Conservation (phyloP, 2,329 filamentous ascomycete genomes). For the Diaporthe sp. region DNA sequence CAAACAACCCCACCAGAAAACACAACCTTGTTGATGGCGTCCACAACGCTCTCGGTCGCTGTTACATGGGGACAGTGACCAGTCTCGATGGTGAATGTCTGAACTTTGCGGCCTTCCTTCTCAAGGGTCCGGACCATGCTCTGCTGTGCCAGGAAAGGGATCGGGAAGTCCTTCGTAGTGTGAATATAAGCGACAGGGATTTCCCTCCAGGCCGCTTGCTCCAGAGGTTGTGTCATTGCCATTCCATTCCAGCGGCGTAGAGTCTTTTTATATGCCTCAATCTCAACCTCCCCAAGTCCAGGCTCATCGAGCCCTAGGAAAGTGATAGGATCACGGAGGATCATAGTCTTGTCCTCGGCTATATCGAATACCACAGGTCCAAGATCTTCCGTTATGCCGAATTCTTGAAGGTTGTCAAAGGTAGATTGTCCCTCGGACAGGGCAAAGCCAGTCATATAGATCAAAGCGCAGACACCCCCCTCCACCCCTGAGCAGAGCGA, state of each 20-base stretch:
- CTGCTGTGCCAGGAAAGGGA: not conserved
- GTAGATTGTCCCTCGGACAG: not conserved
- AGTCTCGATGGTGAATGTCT: conserved; percentile 1
- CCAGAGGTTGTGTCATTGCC: not conserved
- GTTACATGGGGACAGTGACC: conserved; percentile 16
- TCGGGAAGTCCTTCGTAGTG: not conserved
- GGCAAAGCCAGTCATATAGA: conserved; percentile 20
- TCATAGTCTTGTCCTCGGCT: not conserved
- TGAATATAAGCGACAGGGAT: conserved; percentile 18
- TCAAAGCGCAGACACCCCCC: conserved; percentile 3
- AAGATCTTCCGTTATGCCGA: not conserved
- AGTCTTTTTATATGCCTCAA: not conserved
- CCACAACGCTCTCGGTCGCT: conserved; percentile 2
- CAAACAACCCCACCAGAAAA: not conserved
- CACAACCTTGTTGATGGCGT: not conserved
- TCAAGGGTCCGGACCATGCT: not conserved
- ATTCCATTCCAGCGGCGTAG: conserved; percentile 14
- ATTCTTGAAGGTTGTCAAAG: not conserved
- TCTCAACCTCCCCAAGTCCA: not conserved
- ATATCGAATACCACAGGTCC: not conserved
- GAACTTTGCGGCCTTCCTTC: conserved; percentile 4
- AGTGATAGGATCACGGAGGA: not conserved
- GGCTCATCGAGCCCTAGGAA: not conserved
- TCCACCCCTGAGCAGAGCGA: conserved; percentile 6
- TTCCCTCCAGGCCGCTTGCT: conserved; percentile 15